These are phyloP conservation scores for Aphanomyces cochlioides DNA, from an alignment of 352 stramenopile species.

Conservation along the genomic window DNA sequence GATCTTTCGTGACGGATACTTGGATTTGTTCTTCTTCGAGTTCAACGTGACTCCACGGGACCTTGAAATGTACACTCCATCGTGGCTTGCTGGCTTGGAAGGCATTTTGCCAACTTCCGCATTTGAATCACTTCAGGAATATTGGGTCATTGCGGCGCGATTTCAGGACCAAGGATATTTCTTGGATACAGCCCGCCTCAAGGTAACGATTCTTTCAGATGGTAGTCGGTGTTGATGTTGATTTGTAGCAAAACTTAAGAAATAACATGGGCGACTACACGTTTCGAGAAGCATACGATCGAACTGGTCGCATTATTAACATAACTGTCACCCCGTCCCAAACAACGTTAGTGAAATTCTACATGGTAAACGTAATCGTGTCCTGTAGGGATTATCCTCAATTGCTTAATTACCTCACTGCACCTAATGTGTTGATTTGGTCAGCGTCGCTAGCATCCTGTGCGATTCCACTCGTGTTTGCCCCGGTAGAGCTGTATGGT, in stretches of 20 bases:
- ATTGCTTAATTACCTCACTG: constrained; percentile 98
- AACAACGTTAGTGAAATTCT: constrained; percentile 35
- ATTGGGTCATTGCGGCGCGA: constrained; percentile 53
- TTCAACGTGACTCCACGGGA: constrained; percentile 66
- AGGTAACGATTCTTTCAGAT: constrained; percentile 34
- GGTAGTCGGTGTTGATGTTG: neutral
- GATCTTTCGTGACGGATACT: constrained; percentile 44
- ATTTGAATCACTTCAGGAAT: constrained; percentile 48
- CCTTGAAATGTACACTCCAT: constrained; percentile 50
- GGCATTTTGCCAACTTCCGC: constrained; percentile 44
- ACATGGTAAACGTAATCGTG: neutral
- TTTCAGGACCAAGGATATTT: constrained; percentile 71
- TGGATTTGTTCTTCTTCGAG: constrained; percentile 62
- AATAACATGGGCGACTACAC: constrained; percentile 96
- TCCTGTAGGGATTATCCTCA: constrained; percentile 88
- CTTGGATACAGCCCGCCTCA: constrained; percentile 62
- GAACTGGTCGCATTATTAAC: constrained; percentile 98
- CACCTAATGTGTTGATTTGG: constrained; percentile 98
- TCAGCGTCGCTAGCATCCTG: constrained; percentile 93
- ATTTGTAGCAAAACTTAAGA: constrained; percentile 42
- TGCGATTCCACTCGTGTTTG: constrained; percentile 93
- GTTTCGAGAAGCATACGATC: constrained; percentile 97
- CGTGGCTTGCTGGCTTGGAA: constrained; percentile 44
- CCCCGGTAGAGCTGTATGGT: constrained; percentile 91
- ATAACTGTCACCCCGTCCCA: constrained; percentile 95